Evolutionary conservation across 1,284 basidiomycete species (phyloP), one percentile per base, ranked within the genome.

Genomic region (Pyrrhoderma noxium): DNA sequence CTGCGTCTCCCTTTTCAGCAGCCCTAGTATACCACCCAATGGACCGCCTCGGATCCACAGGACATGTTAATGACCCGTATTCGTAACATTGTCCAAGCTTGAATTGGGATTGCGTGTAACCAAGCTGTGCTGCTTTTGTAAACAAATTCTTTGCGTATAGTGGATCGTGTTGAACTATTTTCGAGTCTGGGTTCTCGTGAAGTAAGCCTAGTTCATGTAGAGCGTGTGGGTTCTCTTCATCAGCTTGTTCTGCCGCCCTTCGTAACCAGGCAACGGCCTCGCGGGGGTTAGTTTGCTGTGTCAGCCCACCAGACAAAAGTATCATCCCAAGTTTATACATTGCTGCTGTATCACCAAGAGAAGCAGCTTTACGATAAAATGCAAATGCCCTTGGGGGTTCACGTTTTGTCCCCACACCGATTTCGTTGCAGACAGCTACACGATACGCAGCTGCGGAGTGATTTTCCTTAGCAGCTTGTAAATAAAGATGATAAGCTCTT

Each of bases 301-400:
- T 89, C 21, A 98, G 75, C 22, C 85, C 68, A 2, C 94, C 95
- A 43, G 90, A 81, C 14, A 99, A 75, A 41, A 97, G 75, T 55
- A 98, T 91, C 85, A 97, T 93, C 13, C 93, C 94, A 13, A 99
- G 80, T 69, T 99, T 99, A 75, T 97, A 99, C 96, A 99, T 99
- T 1, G 94, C 96, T 38, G 95, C 85, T 0, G 94, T 98, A 66
- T 99, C 96, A 31, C 94, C 94, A 27, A 99, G 71, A 0, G 93
- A 93, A 2, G 93, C 93, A 1, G 96, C 90, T 69, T 99, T 98
- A 56, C 94, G 84, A 70, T 98, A 99, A 67, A 99, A 98, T 13
- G 94, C 83, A 40, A 94, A 85, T 2, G 95, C 95, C 34, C 94
- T 80, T 25, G 84, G 76, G 1, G 85, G 83, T 62, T 99, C 95